Conservation (phyloP, 495 filamentous ascomycete genomes). For the Penicillium roqueforti region DNA sequence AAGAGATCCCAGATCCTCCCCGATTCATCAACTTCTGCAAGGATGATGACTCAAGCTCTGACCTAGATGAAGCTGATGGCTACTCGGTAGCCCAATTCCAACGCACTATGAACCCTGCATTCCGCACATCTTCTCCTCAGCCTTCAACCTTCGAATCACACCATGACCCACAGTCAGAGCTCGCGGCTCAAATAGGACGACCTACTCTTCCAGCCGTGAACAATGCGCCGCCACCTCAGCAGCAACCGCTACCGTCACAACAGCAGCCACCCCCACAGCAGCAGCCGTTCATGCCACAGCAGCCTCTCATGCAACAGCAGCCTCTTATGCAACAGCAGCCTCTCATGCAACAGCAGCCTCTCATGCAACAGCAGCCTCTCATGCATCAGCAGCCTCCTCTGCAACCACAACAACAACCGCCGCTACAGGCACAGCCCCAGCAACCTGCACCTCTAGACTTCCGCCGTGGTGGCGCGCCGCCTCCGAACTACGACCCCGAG, state of each 20-base stretch:
- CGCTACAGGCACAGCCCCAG: not conserved
- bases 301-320: constrained; percentile 7
- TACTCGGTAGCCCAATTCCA: constrained; percentile 96
- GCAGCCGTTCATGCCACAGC: not conserved
- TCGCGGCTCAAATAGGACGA: constrained; percentile 61
- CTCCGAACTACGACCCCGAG: constrained; percentile 48
- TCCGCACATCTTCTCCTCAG: constrained; percentile 85
- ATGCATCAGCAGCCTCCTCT: not conserved
- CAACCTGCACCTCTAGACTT: constrained; percentile 49
- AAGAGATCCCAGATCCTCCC: constrained; percentile 95
- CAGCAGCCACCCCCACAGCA: not conserved
- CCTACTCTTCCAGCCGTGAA: constrained; percentile 42
- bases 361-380: not conserved
- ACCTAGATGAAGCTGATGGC: constrained; percentile 75
- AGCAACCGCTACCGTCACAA: constrained; percentile 1
- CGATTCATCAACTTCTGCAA: constrained; percentile 99
- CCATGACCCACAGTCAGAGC: constrained; percentile 70
- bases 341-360: not conserved
- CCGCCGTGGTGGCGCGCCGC: constrained; percentile 45
- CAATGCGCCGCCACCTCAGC: constrained; percentile 23
- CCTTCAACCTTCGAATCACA: constrained; percentile 85
- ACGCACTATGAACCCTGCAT: constrained; percentile 89
- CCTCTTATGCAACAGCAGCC: not conserved
- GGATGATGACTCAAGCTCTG: constrained; percentile 77
- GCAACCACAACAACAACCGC: not conserved